A percentile compares a stretch with the other conserved stretches of the same genome.
These are phyloP conservation scores for Fusarium pininemorale DNA, from an alignment of 2,329 filamentous ascomycete genomes.

Conservation along the genomic window DNA sequence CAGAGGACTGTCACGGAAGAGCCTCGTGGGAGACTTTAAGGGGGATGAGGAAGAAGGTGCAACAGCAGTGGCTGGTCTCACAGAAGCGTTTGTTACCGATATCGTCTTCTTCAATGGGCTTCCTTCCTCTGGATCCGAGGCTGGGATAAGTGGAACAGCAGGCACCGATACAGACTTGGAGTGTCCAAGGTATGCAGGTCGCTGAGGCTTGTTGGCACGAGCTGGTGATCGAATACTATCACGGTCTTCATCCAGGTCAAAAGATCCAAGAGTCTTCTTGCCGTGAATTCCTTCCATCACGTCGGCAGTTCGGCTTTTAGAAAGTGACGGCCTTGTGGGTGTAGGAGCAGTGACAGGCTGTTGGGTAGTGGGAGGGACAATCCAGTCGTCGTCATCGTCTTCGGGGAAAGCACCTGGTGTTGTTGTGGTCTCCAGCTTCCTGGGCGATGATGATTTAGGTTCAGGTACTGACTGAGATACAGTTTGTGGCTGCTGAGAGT, in stretches of 20 bases:
- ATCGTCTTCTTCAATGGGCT: slow-evolving; percentile 65
- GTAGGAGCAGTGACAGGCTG: slow-evolving; percentile 36
- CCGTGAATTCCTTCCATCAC: slow-evolving; percentile 65
- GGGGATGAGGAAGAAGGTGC: slow-evolving; percentile 59
- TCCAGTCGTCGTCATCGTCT: slow-evolving; percentile 68
- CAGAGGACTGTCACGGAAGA: slow-evolving; percentile 77
- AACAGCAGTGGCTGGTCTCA: slow-evolving; percentile 55
- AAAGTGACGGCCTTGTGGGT: slow-evolving; percentile 59
- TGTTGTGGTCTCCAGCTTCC: slow-evolving; percentile 47
- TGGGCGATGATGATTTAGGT: slow-evolving; percentile 43
- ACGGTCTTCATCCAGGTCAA: slow-evolving; percentile 40
- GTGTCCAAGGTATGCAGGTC: slow-evolving; percentile 47
- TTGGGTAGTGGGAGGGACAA: slow-evolving; percentile 59
- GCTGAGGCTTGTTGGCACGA: slow-evolving; percentile 21
- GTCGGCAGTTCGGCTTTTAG: slow-evolving; percentile 70
- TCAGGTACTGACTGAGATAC: slow-evolving; percentile 44
- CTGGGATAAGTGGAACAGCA: slow-evolving; percentile 51
- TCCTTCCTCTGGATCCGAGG: slow-evolving; percentile 28
- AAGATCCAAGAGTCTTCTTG: slow-evolving; percentile 58
- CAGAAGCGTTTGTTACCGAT: slow-evolving; percentile 66
- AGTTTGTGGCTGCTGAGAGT: slow-evolving; percentile 42
- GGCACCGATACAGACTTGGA: slow-evolving; percentile 73
- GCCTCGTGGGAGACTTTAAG: slow-evolving; percentile 65
- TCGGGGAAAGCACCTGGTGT: slow-evolving; percentile 70
- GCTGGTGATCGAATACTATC: slow-evolving; percentile 22